Evolutionary conservation across 2,329 filamentous ascomycete genomes (phyloP).

Genomic region (Chrysosporium keratinophilum): DNA sequence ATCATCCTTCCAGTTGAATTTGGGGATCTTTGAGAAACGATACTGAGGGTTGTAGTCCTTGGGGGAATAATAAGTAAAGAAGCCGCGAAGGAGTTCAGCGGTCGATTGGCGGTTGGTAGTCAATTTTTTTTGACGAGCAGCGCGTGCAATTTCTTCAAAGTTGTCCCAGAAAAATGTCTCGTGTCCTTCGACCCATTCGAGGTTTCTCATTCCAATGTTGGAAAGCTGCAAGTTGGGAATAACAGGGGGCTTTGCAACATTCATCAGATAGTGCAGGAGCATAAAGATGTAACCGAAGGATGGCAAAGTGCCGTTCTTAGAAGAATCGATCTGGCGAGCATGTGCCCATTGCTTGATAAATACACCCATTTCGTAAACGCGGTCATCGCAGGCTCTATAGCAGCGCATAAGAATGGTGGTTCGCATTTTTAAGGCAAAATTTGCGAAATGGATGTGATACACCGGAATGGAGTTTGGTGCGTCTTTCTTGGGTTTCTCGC

Average conservation of each 20-base stretch:
- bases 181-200: slow-evolving; percentile 49
- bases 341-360: slow-evolving; percentile 92
- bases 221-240: slow-evolving; percentile 59
- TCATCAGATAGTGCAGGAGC: slow-evolving; percentile 83
- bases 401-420: slow-evolving; percentile 75
- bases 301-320: slow-evolving; percentile 74
- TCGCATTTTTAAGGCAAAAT: slow-evolving; percentile 62
- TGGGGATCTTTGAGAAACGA: background rate
- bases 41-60: slow-evolving; percentile 19
- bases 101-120: slow-evolving; percentile 60
- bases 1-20: slow-evolving; percentile 69
- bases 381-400: slow-evolving; percentile 67
- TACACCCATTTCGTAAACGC: slow-evolving; percentile 66
- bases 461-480: background rate
- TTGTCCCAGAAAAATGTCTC: slow-evolving; percentile 70
- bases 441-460: slow-evolving; percentile 77
- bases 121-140: slow-evolving; percentile 50
- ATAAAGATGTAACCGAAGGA: slow-evolving; percentile 89
- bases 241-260: slow-evolving; percentile 68
- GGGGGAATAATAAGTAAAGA: slow-evolving; percentile 79
- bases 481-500: slow-evolving; percentile 49
- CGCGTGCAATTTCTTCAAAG: slow-evolving; percentile 55
- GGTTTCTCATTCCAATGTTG: slow-evolving; percentile 28
- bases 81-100: slow-evolving; percentile 63
- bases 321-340: slow-evolving; percentile 70